A percentile compares a stretch with the other conserved stretches of the same genome.
Evolutionary conservation across 345 rosid species (phyloP).

Genomic region (Lepidium aucheri): DNA sequence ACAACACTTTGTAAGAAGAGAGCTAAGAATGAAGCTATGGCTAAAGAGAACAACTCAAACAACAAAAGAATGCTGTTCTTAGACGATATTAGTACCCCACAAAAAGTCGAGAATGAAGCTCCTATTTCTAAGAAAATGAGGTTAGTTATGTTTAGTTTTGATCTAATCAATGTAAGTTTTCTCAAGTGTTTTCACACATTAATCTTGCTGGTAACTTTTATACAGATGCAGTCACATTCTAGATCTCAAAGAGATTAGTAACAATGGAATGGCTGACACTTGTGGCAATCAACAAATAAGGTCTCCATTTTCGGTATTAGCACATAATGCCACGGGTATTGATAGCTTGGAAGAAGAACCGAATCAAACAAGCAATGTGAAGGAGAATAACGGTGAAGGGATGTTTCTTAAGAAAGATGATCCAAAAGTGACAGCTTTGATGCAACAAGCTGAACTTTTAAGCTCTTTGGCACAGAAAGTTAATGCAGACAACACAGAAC

Average conservation of each 20-base stretch:
- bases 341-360: conserved; percentile 27
- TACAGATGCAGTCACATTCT: conserved; percentile 66
- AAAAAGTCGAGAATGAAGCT: conserved; percentile 21
- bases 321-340: conserved; percentile 37
- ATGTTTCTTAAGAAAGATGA: conserved; percentile 74
- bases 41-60: conserved; percentile 54
- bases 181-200: neutral
- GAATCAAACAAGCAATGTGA: conserved; percentile 27
- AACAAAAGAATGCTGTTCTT: conserved; percentile 52
- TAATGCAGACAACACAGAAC: conserved; percentile 63
- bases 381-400: conserved; percentile 56
- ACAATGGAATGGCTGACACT: conserved; percentile 14
- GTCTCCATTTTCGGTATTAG: conserved; percentile 64
- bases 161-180: neutral
- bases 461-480: conserved; percentile 71
- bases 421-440: conserved; percentile 71
- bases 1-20: conserved; percentile 94
- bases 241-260: conserved; percentile 35
- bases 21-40: conserved; percentile 78
- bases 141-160: conserved; percentile 14
- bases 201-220: neutral
- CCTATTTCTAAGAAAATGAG: conserved; percentile 47
- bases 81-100: conserved; percentile 28
- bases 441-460: conserved; percentile 93
- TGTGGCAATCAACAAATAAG: conserved; percentile 34